phyloP scores from a whole-genome alignment of 768 basidiomycete species.

The Boletus reticuloceps region DNA sequence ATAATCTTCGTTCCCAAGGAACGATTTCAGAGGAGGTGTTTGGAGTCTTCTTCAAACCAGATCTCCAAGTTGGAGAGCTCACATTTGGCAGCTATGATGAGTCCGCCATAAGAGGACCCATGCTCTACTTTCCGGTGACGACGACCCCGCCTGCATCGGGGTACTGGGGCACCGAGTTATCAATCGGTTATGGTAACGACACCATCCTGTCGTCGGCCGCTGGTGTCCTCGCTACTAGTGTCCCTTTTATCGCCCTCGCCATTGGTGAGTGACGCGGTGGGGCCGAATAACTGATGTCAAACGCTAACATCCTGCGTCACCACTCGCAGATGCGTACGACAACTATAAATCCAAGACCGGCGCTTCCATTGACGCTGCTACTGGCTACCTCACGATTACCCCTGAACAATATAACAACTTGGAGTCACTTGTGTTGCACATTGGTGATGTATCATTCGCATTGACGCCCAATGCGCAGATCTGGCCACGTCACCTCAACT shows the following conservation, averaged over 20 bases:
- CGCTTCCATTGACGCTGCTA: not conserved
- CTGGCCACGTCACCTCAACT: not conserved
- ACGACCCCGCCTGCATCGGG: conserved; percentile 17
- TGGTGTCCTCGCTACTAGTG: conserved; percentile 34
- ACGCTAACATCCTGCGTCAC: no score
- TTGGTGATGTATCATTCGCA: not conserved
- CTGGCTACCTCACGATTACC: not conserved
- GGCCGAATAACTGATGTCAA: no score
- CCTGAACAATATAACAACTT: not conserved
- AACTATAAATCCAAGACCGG: not conserved
- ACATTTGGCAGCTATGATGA: conserved; percentile 29
- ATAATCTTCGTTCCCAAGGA: conserved; percentile 33
- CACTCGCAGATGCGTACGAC: not conserved
- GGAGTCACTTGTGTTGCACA: not conserved
- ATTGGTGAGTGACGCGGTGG: conserved; percentile 9
- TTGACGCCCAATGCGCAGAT: not conserved
- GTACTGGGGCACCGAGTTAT: conserved; percentile 34
- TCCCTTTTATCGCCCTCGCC: conserved; percentile 22
- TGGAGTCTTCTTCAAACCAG: conserved; percentile 30
- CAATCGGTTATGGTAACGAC: conserved; percentile 24
- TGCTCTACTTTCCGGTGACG: conserved; percentile 26
- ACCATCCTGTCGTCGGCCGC: conserved; percentile 23
- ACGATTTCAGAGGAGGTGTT: conserved; percentile 27
- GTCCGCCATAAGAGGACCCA: conserved; percentile 5
- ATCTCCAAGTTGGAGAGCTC: conserved; percentile 11